These are phyloP conservation scores for Myxozyma vanderwaltii DNA, from an alignment of 805 yeast genomes.

Conservation along the genomic window DNA sequence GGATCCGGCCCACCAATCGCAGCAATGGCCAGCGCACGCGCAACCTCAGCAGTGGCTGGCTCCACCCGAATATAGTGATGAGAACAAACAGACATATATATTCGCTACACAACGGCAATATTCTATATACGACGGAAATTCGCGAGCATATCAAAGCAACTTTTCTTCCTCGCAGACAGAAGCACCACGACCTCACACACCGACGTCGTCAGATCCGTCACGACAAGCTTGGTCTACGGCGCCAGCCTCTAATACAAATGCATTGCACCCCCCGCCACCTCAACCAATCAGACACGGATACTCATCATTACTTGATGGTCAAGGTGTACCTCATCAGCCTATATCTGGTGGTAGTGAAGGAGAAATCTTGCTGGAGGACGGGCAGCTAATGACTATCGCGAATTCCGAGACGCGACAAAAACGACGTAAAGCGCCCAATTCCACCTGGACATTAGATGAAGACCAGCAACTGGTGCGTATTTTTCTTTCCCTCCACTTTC, in stretches of 20 bases:
- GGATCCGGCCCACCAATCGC: neutral
- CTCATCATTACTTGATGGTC: neutral
- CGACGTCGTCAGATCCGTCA: too few relatives aligned
- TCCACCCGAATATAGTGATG: neutral
- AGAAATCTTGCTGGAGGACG: too few relatives aligned
- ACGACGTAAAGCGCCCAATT: slow-evolving; percentile 40
- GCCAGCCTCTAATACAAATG: too few relatives aligned
- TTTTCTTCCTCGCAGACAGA: too few relatives aligned
- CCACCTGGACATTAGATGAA: slow-evolving; percentile 43
- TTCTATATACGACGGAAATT: neutral
- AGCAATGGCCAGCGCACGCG: neutral
- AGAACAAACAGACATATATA: neutral
- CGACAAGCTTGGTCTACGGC: neutral
- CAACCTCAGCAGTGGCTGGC: neutral
- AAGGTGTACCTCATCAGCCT: neutral
- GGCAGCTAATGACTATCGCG: too few relatives aligned
- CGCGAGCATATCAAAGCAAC: neutral
- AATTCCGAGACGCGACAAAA: slow-evolving; percentile 6
- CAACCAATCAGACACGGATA: neutral
- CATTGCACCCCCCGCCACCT: too few relatives aligned
- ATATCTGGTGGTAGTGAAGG: neutral
- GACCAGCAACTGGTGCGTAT: slow-evolving; percentile 40
- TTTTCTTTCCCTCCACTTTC: too few relatives aligned
- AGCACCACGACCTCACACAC: too few relatives aligned
- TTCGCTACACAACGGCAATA: neutral